Conservation (phyloP, 495 filamentous ascomycete species). For the Lasiosphaeria ovina region DNA sequence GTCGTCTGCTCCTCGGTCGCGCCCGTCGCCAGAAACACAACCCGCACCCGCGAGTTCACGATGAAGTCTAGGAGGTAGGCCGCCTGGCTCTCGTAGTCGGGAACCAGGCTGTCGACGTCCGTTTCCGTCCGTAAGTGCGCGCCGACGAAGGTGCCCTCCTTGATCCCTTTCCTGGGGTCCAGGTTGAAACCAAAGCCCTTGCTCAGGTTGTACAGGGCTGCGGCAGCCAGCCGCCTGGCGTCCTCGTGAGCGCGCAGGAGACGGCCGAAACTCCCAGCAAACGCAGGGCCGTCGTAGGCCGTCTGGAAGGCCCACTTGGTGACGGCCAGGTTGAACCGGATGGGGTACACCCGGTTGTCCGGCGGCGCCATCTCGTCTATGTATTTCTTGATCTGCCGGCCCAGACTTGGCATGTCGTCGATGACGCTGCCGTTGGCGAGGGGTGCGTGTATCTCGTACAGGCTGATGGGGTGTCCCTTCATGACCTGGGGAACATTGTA, state of each 20-base stretch:
- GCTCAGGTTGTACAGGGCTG: constrained; percentile 28
- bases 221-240: constrained; percentile 24
- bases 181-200: constrained; percentile 16
- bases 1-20: constrained; percentile 21
- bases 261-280: constrained; percentile 33
- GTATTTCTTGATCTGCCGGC: constrained; percentile 18
- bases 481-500: constrained; percentile 26
- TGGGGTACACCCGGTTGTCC: constrained; percentile 18
- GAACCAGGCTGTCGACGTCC: constrained; percentile 18
- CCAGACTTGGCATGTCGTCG: constrained; percentile 16
- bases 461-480: constrained; percentile 11
- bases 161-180: constrained; percentile 18
- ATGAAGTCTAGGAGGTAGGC: constrained; percentile 22
- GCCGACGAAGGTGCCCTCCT: constrained; percentile 20
- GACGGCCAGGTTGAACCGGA: constrained; percentile 22
- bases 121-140: constrained; percentile 24
- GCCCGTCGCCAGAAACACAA: constrained; percentile 36
- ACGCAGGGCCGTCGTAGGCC: constrained; percentile 19
- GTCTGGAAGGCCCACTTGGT: constrained; percentile 40
- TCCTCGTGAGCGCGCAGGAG: constrained; percentile 28
- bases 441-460: constrained; percentile 6
- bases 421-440: constrained; percentile 21
- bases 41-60: constrained; percentile 9
- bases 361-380: constrained; percentile 15
- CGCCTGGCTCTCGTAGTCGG: constrained; percentile 19